phyloP scores from a whole-genome alignment of 202 grass and related monocot species.

The Thinopyrum obtusiflorum region DNA sequence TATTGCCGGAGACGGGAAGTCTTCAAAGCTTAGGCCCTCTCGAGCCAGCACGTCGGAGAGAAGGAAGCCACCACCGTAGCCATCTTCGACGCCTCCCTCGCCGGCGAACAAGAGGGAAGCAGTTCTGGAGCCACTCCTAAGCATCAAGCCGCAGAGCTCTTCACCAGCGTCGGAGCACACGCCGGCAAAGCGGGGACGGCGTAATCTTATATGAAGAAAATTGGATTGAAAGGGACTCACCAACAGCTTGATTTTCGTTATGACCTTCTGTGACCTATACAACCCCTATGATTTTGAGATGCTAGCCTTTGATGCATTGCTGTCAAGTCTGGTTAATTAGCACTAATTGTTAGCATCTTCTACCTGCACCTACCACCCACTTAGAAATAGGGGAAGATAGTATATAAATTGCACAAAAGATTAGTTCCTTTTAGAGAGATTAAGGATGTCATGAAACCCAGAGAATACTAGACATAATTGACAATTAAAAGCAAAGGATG shows the following conservation, averaged over 20 bases:
- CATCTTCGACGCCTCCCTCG: too few relatives aligned
- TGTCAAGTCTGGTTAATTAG: constrained; percentile 8
- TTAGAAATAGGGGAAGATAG: not conserved
- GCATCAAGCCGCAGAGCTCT: too few relatives aligned
- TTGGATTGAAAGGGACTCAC: constrained; percentile 14
- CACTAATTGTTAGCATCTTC: constrained; percentile 9
- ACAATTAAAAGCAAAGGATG: too few relatives aligned
- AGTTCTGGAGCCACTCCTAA: too few relatives aligned
- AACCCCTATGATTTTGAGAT: not conserved
- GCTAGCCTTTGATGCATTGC: not conserved
- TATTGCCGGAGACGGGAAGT: too few relatives aligned
- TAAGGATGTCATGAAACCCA: too few relatives aligned
- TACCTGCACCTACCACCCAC: constrained; percentile 23
- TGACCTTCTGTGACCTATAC: not conserved
- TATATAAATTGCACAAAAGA: not conserved
- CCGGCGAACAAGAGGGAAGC: too few relatives aligned
- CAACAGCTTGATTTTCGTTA: constrained; percentile 12
- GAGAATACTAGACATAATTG: not conserved
- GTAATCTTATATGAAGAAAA: not conserved
- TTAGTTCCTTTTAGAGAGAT: not conserved
- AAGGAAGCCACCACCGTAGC: too few relatives aligned
- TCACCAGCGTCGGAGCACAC: too few relatives aligned
- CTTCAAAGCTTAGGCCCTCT: too few relatives aligned
- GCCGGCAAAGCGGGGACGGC: too few relatives aligned
- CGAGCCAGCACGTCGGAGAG: too few relatives aligned